A percentile compares a stretch with the other conserved stretches of the same genome.
These are phyloP conservation scores for Favolaschia claudopus DNA, from an alignment of 768 basidiomycete species.

Conservation along the genomic window DNA sequence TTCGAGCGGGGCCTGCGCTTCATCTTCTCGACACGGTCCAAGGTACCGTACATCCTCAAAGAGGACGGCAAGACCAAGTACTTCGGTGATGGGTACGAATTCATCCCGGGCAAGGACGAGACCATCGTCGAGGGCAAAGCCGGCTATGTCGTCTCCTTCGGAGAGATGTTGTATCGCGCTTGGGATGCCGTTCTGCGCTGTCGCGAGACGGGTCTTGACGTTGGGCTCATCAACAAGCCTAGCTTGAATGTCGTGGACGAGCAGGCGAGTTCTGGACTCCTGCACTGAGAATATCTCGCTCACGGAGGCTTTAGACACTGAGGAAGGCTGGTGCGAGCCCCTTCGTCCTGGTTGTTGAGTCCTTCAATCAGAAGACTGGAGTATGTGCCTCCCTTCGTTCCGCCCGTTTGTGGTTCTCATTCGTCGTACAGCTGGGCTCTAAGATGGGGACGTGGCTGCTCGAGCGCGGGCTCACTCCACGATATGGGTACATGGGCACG, in stretches of 20 bases:
- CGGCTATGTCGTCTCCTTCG: conserved; percentile 86
- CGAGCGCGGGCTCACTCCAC: conserved; percentile 81
- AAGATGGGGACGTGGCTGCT: conserved; percentile 89
- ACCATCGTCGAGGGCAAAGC: conserved; percentile 76
- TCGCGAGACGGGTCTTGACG: conserved; percentile 75
- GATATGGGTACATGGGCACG: conserved; percentile 82
- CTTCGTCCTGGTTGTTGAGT: conserved; percentile 88
- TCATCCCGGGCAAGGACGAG: conserved; percentile 87
- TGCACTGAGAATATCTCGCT: background rate
- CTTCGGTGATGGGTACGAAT: conserved; percentile 77
- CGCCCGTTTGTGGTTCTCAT: background rate
- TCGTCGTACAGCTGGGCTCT: conserved; percentile 64
- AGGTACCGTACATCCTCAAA: conserved; percentile 86
- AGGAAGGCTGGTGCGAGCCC: conserved; percentile 74
- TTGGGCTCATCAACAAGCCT: conserved; percentile 88
- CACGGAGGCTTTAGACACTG: conserved; percentile 50
- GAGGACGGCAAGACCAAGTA: conserved; percentile 71
- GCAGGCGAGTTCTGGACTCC: conserved; percentile 48
- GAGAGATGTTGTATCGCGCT: conserved; percentile 86
- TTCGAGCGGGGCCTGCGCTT: conserved; percentile 86
- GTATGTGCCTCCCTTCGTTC: conserved; percentile 36
- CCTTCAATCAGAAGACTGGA: conserved; percentile 91
- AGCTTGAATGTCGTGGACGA: conserved; percentile 87
- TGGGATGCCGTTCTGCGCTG: conserved; percentile 84
- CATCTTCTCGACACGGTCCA: conserved; percentile 88